Evolutionary conservation across 2,329 filamentous ascomycete genomes (phyloP), one percentile per base, ranked within the genome.

Genomic region (Thielaviopsis musarum): DNA sequence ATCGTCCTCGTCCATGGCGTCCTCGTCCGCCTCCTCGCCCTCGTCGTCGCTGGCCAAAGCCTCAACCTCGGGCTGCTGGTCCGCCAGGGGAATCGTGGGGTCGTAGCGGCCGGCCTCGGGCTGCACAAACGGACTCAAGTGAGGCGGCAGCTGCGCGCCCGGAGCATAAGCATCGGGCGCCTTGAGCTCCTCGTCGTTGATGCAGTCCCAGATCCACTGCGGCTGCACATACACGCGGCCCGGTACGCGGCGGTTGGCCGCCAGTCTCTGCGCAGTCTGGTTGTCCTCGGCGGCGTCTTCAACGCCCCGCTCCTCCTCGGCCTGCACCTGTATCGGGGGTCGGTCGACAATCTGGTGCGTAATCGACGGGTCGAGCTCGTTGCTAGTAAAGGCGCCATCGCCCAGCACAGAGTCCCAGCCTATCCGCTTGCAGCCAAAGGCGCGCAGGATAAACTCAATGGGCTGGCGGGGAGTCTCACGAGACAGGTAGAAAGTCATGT

Each of bases 131-230:
- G 93, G 93, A 71, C 91, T 97, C 66, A 98, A 73, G 77, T 98
- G 93, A 13, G 93, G 93, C 22, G 93, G 93, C 34, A 98, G 77
- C 65, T 88, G 84, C 19, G 91, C 86, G 19, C 93, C 93, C 1
- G 93, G 93, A 0, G 85, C 88, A 67, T 98, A 98, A 41, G 91
- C 73, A 68, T 96, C 89, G 34, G 91, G 82, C 64, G 87, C 80
- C 70, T 96, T 84, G 59, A 98, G 75, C 71, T 91, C 89, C 63
- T 89, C 88, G 53, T 93, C 88, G 70, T 98, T 98, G 70, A 95
- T 75, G 67, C 88, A 91, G 69, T 98, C 93, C 93, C 93, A 98
- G 3, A 98, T 83, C 91, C 94, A 98, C 70, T 98, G 93, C 21
- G 93, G 93, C 74, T 98, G 93, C 59, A 98, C 75, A 66, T 98